Evolutionary conservation across 2,329 filamentous ascomycete genomes (phyloP), one percentile per base, ranked within the genome.

Genomic region (Alternaria consortialis): DNA sequence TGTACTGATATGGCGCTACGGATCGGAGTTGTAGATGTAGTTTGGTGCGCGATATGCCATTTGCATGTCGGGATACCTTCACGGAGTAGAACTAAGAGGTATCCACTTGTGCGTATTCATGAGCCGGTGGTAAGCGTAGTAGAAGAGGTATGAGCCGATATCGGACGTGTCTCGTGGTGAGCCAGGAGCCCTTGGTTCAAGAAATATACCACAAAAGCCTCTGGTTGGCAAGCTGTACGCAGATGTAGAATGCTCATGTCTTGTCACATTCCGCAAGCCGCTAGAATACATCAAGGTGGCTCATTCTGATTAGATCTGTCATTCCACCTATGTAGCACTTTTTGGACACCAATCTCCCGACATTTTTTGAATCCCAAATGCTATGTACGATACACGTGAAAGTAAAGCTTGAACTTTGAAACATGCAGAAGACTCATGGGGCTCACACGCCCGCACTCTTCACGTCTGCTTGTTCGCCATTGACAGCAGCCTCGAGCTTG

Each of bases 401-500:
- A 7, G 6, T 17, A 17, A 17, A 12, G n/a, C 8, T 5, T 50
- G 32, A 31, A 56, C 15, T 12, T 12, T 32, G 32, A 36, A 36
- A 50, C 20, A 42, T 29, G n/a, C 5, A 36, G 17, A 34, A n/a
- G 25, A 34, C 27, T n/a, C 7, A 17, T 25, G 34, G 31, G 8
- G 15, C 27, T 54, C 56, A 71, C 5, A 68, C 65, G 9, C 66
- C 65, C 9, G 58, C 66, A n/a, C 69, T 66, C 54, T 69, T 53
- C 7, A 69, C 68, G 25, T 67, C 64, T 0, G 67, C 67, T 36
- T 70, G 62, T 25, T 58, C 54, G 4, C 74, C 74, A 32, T 73
- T 73, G 0, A 77, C 73, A 9, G 63, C 68, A 6, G 69, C 71
- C 56, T 77, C 75, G 31, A 77, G 50, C 42, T 61, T 71, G 15